Percentiles rank a stretch among this genome's conserved stretches.
Conservation (phyloP, 345 rosid genomes). For the Mercurialis annua region DNA sequence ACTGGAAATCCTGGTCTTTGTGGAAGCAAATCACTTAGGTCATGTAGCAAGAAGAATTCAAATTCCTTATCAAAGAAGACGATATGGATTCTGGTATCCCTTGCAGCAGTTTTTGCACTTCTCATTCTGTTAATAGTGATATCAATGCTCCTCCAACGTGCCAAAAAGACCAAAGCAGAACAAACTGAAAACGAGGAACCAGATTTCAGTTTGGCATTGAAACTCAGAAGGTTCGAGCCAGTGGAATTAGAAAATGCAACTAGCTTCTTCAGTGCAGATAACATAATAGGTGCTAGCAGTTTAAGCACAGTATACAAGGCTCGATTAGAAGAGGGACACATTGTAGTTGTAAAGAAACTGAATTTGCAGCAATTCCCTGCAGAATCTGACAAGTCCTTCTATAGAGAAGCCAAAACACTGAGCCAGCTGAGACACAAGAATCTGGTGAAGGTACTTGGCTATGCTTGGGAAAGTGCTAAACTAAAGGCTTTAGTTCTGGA, state of each 20-base stretch:
- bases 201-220: constrained; percentile 39
- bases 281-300: constrained; percentile 67
- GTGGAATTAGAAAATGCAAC: constrained; percentile 65
- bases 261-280: constrained; percentile 42
- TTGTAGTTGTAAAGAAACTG: constrained; percentile 68
- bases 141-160: constrained; percentile 22
- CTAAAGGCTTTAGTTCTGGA: constrained; percentile 74
- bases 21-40: constrained; percentile 41
- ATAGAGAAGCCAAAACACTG: constrained; percentile 69
- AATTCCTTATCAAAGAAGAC: constrained; percentile 44
- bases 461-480: constrained; percentile 81
- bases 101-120: constrained; percentile 42
- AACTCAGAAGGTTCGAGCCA: constrained; percentile 54
- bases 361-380: constrained; percentile 62
- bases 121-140: constrained; percentile 34
- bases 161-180: constrained; percentile 25
- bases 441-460: constrained; percentile 73
- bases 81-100: constrained; percentile 32
- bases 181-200: constrained; percentile 37
- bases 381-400: constrained; percentile 69
- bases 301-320: constrained; percentile 87
- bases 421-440: constrained; percentile 69
- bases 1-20: constrained; percentile 68
- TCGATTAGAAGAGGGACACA: constrained; percentile 50
- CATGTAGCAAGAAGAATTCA: constrained; percentile 44